A percentile compares a stretch with the other conserved stretches of the same genome.
Conservation (phyloP, 768 basidiomycete species). For the Hydnomerulius pinastri region DNA sequence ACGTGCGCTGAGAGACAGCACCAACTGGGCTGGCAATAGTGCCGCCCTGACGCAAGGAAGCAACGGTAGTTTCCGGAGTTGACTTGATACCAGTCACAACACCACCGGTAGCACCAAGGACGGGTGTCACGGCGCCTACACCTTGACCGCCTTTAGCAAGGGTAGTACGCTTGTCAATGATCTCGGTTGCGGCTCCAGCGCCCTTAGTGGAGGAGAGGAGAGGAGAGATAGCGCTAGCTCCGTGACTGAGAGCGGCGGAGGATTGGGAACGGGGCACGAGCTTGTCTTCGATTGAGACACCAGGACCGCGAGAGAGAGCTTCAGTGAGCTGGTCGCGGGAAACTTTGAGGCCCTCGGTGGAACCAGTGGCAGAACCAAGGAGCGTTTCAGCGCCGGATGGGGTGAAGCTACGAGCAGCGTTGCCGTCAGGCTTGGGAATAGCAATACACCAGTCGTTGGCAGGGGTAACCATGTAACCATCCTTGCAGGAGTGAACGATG, state of each 20-base stretch:
- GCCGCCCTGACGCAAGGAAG: too few species aligned
- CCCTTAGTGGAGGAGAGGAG: not conserved
- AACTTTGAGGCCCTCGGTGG: not conserved
- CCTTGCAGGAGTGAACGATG: constrained; percentile 27
- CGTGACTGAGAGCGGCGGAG: not conserved
- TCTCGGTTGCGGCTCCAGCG: not conserved
- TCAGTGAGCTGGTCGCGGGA: not conserved
- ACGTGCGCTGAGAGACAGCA: too few species aligned
- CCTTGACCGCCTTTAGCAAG: too few species aligned
- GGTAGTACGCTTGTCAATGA: too few species aligned
- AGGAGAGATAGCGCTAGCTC: not conserved
- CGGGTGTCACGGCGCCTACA: too few species aligned
- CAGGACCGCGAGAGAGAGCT: not conserved
- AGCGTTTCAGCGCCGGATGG: not conserved
- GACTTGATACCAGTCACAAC: too few species aligned
- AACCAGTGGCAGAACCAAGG: not conserved
- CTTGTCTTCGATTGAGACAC: not conserved
- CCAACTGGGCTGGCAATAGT: too few species aligned
- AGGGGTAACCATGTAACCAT: constrained; percentile 16
- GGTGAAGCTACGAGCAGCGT: not conserved
- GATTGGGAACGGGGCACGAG: not conserved
- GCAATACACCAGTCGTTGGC: constrained; percentile 17
- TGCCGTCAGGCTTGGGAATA: not conserved
- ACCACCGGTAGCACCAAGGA: too few species aligned
- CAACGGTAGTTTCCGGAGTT: too few species aligned